phyloP scores from a whole-genome alignment of 257 asterid genomes.

The Asclepias syriaca region DNA sequence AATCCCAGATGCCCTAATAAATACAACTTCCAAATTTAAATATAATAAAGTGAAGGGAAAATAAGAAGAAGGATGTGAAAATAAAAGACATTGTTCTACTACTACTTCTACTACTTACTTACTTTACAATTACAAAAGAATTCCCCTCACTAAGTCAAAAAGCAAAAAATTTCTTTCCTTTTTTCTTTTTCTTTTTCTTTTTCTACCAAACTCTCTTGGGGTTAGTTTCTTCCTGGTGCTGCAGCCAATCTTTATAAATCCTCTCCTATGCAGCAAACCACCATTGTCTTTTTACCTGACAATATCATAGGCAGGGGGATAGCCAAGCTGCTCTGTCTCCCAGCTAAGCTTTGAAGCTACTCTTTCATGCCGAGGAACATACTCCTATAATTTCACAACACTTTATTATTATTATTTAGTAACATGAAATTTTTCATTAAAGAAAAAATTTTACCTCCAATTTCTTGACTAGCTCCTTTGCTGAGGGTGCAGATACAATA shows the following conservation, averaged over 20 bases:
- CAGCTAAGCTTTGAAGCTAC: constrained; percentile 43
- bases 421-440: neutral
- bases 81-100: constrained; percentile 9
- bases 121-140: constrained; percentile 35
- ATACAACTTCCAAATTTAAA: constrained; percentile 35
- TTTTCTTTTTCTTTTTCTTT: neutral
- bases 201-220: constrained; percentile 22
- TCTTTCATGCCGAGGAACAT: constrained; percentile 39
- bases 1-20: constrained; percentile 36
- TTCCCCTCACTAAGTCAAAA: constrained; percentile 24
- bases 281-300: constrained; percentile 36
- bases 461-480: constrained; percentile 75
- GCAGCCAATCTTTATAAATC: constrained; percentile 17
- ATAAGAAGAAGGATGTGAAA: constrained; percentile 4
- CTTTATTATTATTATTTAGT: neutral
- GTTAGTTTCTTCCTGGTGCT: constrained; percentile 30
- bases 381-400: constrained; percentile 22
- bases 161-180: constrained; percentile 14
- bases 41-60: constrained; percentile 24
- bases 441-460: constrained; percentile 50
- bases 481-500: constrained; percentile 83
- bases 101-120: constrained; percentile 12
- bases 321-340: constrained; percentile 47
- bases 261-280: constrained; percentile 22
- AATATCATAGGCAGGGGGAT: constrained; percentile 28